Evolutionary conservation across 768 basidiomycete genomes (phyloP).

Genomic region (Podaxis sp.): DNA sequence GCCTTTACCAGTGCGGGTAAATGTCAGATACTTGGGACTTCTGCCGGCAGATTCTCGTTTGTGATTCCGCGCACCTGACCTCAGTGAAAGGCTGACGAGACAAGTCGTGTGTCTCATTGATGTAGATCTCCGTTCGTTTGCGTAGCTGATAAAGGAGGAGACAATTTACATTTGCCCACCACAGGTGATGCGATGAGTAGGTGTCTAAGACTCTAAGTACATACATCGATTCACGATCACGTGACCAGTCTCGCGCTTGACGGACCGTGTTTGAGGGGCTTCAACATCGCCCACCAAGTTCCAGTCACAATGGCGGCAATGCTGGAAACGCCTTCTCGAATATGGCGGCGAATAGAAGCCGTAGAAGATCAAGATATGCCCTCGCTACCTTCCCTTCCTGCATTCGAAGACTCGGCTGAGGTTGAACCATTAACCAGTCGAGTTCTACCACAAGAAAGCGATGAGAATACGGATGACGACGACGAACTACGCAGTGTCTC

Average conservation of each 20-base stretch:
- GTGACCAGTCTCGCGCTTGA: background rate
- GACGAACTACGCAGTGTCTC: slow-evolving; percentile 37
- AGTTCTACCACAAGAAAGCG: slow-evolving; percentile 23
- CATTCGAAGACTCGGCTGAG: slow-evolving; percentile 59
- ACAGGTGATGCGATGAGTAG: too few species aligned
- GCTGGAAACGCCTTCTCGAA: slow-evolving; percentile 79
- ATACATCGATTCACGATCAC: background rate
- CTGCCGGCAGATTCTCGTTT: too few species aligned
- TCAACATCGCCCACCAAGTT: background rate
- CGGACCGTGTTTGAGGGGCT: background rate
- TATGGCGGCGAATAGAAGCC: slow-evolving; percentile 80
- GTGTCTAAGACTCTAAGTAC: too few species aligned
- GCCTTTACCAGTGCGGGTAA: too few species aligned
- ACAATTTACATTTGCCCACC: too few species aligned
- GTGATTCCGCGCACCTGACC: too few species aligned
- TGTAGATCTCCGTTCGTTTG: too few species aligned
- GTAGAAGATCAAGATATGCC: slow-evolving; percentile 75
- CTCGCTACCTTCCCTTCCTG: slow-evolving; percentile 74
- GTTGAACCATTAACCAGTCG: slow-evolving; percentile 24
- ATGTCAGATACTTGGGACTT: too few species aligned
- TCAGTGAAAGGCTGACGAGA: too few species aligned
- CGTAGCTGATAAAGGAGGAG: too few species aligned
- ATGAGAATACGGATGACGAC: slow-evolving; percentile 28
- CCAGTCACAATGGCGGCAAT: slow-evolving; percentile 38
- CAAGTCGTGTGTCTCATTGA: too few species aligned